Evolutionary conservation across 2,329 filamentous ascomycete genomes (phyloP).

Genomic region (Colletotrichum lentis): DNA sequence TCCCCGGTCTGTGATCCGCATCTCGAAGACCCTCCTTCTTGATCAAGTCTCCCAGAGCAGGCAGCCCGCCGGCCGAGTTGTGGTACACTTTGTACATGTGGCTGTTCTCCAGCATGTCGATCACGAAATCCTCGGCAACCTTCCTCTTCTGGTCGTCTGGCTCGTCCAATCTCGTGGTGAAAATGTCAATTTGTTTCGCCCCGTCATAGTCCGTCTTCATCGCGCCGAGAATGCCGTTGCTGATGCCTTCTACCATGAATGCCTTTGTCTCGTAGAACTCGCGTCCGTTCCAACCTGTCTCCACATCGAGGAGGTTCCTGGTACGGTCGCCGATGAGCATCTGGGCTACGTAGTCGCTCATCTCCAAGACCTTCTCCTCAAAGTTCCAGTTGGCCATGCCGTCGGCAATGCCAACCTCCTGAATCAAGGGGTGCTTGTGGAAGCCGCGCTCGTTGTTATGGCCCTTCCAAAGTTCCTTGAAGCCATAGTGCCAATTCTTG

Average conservation of each 20-base stretch:
- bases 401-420: not conserved
- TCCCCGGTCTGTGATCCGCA: not conserved
- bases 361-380: conserved; percentile 40
- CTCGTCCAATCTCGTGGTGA: not conserved
- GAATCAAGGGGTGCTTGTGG: not conserved
- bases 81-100: not conserved
- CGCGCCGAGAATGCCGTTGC: not conserved
- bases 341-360: conserved; percentile 51
- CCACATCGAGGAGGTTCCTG: conserved; percentile 45
- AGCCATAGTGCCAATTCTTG: not conserved
- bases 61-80: not conserved
- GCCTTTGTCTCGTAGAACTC: conserved; percentile 47
- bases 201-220: not conserved
- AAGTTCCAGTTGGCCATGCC: conserved; percentile 18
- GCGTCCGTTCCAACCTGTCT: conserved; percentile 46
- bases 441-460: not conserved
- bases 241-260: conserved; percentile 39
- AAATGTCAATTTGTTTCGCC: not conserved
- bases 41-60: not conserved
- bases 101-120: not conserved
- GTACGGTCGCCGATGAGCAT: conserved; percentile 49
- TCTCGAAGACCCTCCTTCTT: not conserved
- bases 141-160: not conserved
- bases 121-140: not conserved
- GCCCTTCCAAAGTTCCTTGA: not conserved